Evolutionary conservation across 2,329 filamentous ascomycete genomes (phyloP), one percentile per base, ranked within the genome.

Genomic region (Venturia effusa): DNA sequence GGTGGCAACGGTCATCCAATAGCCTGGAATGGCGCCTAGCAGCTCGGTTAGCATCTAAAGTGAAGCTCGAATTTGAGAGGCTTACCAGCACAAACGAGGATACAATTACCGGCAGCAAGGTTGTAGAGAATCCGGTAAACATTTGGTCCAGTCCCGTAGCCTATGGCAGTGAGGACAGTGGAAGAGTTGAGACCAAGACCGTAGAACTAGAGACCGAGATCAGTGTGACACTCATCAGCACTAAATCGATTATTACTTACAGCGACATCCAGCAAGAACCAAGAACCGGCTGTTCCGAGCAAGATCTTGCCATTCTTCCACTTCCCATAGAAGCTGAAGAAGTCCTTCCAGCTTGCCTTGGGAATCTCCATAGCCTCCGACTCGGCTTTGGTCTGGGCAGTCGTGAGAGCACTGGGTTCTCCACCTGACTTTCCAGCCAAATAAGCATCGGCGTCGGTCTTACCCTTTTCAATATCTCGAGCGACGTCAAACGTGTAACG

Each of bases 401-500:
- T 11, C 17, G n/a, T 32, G n/a, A 55, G 24, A 24, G 64, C 59
- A 15, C 34, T 41, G 8, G 24, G n/a, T 13, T 27, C 59, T 15
- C 51, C 48, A 19, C 63, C 63, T 34, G 40, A 45, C 32, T 59
- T 22, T 39, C 63, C 63, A 24, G 61, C 48, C 22, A 39, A 41
- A 30, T 45, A 64, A 27, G 27, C 24, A n/a, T 43, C 30, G 19
- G 59, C 41, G 45, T 64, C 59, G n/a, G 61, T 59, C 24, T 40
- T 27, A 24, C 61, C 63, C 59, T 64, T 64, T 24, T 64, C 63
- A 24, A 90, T 81, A 70, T 94, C 89, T 51, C 84, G 85, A 61
- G 84, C 82, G 27, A 94, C 84, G 71, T 94, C 90, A 69, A 94
- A 93, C 30, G 90, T 94, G 77, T 93, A 95, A 32, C 90, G 88